Evolutionary conservation across 202 grass and related monocot genomes (phyloP), one percentile per base, ranked within the genome.

Genomic region (Zizania palustris): DNA sequence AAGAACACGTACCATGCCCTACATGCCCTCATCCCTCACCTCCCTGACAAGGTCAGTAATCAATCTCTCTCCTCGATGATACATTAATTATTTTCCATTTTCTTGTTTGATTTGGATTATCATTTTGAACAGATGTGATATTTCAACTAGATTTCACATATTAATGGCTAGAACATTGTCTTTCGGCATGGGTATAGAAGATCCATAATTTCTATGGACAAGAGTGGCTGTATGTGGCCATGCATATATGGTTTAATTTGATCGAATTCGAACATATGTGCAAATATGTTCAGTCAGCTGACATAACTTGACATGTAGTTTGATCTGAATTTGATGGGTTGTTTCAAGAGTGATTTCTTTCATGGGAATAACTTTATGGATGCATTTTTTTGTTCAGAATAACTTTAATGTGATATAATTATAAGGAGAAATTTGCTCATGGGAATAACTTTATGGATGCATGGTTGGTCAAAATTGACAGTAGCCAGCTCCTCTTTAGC

Each of bases 1-100:
- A 88, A 84, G 65, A 80, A 67, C 65, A 84, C 88, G 75, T 91
- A 84, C 51, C 75, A 64, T 7, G 62, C 9, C 18, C 80, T 94
- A 11, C 91, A 91, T 45, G 61, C 67, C 18, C 84, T 88, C 15
- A 63, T 90, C 16, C 88, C 91, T 0, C 67, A 82, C 0, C 76
- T 93, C 11, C 68, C 91, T 1, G 58, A 76, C 3, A 91, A 91
- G 85, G 91, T 90, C 60, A n/a, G n/a, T 28, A 2, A 1, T 28
- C 28, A 2, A 28, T 28, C 28, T 28, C 1, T 28, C 28, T 28
- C n/a, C n/a, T 28, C 1, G 28, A 28, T 28, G 28, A 28, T 28
- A 28, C 28, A 28, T 28, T 28, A 28, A 28, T 28, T 28, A 28
- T 19, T 55, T 20, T 10, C 7, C n/a, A 4, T 55, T 55, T 16